Base-by-base conservation (phyloP, 1,284 basidiomycete genomes). In the Microbotryomycetes sp. region DNA sequence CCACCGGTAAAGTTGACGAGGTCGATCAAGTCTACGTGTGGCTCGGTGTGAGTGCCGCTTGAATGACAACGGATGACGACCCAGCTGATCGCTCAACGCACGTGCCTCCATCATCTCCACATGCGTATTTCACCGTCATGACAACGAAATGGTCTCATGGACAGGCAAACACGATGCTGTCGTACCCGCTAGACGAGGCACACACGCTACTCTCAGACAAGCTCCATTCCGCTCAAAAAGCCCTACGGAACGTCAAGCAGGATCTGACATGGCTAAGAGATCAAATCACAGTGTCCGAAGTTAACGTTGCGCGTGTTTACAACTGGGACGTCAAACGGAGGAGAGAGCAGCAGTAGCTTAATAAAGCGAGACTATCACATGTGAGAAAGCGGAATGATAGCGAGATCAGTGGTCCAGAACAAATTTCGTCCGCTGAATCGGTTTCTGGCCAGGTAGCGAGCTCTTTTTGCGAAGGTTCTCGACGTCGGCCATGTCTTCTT, bases 221-320 rank as follows among this genome's bases (percentile, higher is more conserved):
- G 76, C 83, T 94, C n/a, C 74, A 79, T 1, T 79, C 82, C 0
- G 92, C 94, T 0, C 82, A 89, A 73, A 79, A 79, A 35, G 85
- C 80, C 62, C 78, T 94, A 47, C 73, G 79, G 30, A 84, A 85
- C 70, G 85, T 87, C 0, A 80, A 87, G 55, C 89, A 92, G 72
- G 96, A 98, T 74, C 80, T 97, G 29, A 92, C 92, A 72, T 98
- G 91, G 75, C 77, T 98, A 63, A 81, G 92, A 57, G 94, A 98
- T 74, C 94, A 98, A 76, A 83, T 94, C 56, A 98, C 94, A 4
- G 84, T 96, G 16, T 97, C 97, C 88, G 93, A 98, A 75, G 94
- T 98, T 63, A 97, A 97, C 75, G 94, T 90, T 27, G 94, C 94
- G 7, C 81, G 94, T 41, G 87, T 97, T 57, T 97, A 96, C 76